Evolutionary conservation across 345 rosid genomes (phyloP).

Genomic region (Hibiscus tridactylites): DNA sequence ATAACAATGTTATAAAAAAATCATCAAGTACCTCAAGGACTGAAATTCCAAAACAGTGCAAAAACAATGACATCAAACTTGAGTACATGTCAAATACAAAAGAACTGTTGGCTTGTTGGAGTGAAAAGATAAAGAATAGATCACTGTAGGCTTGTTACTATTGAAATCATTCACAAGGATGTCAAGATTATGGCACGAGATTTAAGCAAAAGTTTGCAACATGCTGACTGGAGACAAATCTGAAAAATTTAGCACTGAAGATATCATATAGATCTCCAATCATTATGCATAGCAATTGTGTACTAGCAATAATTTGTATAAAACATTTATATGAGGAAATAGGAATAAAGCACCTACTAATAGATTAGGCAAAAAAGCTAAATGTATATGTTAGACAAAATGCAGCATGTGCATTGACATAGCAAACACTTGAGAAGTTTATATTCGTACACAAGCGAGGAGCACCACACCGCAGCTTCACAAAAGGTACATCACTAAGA

Average conservation of each 20-base stretch:
- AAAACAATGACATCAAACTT: not conserved
- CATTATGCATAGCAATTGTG: not conserved
- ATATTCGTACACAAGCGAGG: constrained; percentile 82
- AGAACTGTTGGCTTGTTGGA: not conserved
- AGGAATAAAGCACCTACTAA: not conserved
- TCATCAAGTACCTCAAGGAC: not conserved
- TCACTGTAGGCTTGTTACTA: not conserved
- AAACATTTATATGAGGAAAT: not conserved
- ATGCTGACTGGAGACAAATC: not conserved
- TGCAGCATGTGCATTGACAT: not conserved
- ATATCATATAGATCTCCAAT: not conserved
- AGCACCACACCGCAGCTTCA: constrained; percentile 78
- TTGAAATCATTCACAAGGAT: not conserved
- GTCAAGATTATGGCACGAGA: not conserved
- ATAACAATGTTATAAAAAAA: not conserved
- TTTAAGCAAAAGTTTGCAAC: not conserved
- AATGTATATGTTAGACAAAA: no score
- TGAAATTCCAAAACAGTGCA: not conserved
- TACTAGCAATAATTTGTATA: not conserved
- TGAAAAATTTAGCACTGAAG: not conserved
- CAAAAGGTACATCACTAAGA: constrained; percentile 83
- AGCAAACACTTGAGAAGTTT: not conserved
- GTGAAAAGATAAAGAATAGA: not conserved
- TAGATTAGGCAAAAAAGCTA: not conserved
- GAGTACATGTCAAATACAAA: not conserved